These are phyloP conservation scores for Penicillium polonicum DNA, from an alignment of 2,329 filamentous ascomycete genomes.

Conservation along the genomic window DNA sequence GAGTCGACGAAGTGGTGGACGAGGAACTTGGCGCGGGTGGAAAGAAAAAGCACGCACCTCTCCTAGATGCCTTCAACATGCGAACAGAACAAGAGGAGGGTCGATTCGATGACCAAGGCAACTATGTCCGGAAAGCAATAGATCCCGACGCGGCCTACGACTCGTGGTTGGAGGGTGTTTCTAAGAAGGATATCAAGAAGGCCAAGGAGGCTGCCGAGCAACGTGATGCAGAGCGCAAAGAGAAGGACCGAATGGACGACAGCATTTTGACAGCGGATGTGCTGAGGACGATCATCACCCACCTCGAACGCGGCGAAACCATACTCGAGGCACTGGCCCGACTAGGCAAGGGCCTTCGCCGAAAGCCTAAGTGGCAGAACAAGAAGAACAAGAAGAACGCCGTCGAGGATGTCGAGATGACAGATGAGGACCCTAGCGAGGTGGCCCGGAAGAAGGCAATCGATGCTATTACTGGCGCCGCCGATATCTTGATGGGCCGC, in stretches of 20 bases:
- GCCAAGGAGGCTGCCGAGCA: slow-evolving; percentile 85
- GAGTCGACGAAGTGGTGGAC: slow-evolving; percentile 73
- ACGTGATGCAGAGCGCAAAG: slow-evolving; percentile 72
- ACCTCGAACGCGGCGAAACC: slow-evolving; percentile 78
- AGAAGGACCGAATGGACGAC: slow-evolving; percentile 72
- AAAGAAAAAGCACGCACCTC: slow-evolving; percentile 88
- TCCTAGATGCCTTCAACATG: slow-evolving; percentile 96
- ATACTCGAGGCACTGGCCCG: slow-evolving; percentile 82
- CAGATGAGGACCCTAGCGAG: slow-evolving; percentile 69
- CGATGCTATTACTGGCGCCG: slow-evolving; percentile 80
- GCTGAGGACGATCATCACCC: slow-evolving; percentile 68
- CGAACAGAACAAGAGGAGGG: slow-evolving; percentile 87
- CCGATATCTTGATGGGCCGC: slow-evolving; percentile 78
- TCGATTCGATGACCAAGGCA: slow-evolving; percentile 84
- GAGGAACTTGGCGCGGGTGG: slow-evolving; percentile 87
- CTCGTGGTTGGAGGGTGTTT: slow-evolving; percentile 85
- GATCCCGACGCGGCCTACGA: slow-evolving; percentile 92
- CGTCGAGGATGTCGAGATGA: slow-evolving; percentile 66
- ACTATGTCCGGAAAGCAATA: slow-evolving; percentile 82
- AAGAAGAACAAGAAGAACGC: slow-evolving; percentile 51
- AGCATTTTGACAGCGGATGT: slow-evolving; percentile 70
- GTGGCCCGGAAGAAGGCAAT: slow-evolving; percentile 69
- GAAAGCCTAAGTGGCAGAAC: slow-evolving; percentile 62
- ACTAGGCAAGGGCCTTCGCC: slow-evolving; percentile 65
- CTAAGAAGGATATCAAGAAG: slow-evolving; percentile 87